These are phyloP conservation scores for Penicillium sp. DNA, from an alignment of 2,329 filamentous ascomycete genomes.

Conservation along the genomic window DNA sequence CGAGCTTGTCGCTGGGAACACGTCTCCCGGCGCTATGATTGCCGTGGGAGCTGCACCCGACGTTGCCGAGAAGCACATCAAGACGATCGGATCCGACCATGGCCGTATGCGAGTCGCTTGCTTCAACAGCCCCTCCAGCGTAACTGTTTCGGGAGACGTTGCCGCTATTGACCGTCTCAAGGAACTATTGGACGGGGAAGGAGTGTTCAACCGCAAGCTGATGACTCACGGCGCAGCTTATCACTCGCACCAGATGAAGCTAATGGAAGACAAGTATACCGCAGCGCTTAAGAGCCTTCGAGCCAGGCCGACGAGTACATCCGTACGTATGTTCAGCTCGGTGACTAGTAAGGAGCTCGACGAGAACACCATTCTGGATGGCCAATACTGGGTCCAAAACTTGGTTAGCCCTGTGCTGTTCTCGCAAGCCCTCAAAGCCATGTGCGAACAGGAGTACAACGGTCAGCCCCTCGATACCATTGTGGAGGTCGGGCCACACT, in stretches of 20 bases:
- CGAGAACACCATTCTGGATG: slow-evolving; percentile 7
- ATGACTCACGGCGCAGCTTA: slow-evolving; percentile 15
- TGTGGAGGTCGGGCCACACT: slow-evolving; percentile 15
- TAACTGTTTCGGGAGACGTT: slow-evolving; percentile 14
- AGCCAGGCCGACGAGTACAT: neutral
- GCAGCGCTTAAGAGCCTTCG: slow-evolving; percentile 1
- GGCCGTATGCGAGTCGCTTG: slow-evolving; percentile 16
- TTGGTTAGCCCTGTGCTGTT: slow-evolving; percentile 12
- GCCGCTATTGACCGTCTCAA: slow-evolving; percentile 9
- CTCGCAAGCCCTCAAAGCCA: slow-evolving; percentile 5
- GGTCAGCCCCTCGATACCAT: slow-evolving; percentile 8
- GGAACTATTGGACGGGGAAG: slow-evolving; percentile 6
- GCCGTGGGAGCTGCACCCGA: slow-evolving; percentile 5
- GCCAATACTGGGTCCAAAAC: slow-evolving; percentile 14
- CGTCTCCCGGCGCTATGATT: slow-evolving; percentile 11
- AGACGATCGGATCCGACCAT: slow-evolving; percentile 3
- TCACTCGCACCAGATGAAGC: slow-evolving; percentile 16
- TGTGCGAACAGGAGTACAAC: slow-evolving; percentile 14
- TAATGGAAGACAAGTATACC: slow-evolving; percentile 14
- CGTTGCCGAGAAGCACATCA: slow-evolving; percentile 8
- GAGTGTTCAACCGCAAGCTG: slow-evolving; percentile 13
- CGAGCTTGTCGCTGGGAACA: slow-evolving; percentile 4
- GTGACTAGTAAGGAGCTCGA: slow-evolving; percentile 11
- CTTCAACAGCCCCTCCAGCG: slow-evolving; percentile 17
- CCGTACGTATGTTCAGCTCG: slow-evolving; percentile 15